Base-by-base conservation (phyloP, 352 stramenopile genomes). In the Pythium rishiriense region DNA sequence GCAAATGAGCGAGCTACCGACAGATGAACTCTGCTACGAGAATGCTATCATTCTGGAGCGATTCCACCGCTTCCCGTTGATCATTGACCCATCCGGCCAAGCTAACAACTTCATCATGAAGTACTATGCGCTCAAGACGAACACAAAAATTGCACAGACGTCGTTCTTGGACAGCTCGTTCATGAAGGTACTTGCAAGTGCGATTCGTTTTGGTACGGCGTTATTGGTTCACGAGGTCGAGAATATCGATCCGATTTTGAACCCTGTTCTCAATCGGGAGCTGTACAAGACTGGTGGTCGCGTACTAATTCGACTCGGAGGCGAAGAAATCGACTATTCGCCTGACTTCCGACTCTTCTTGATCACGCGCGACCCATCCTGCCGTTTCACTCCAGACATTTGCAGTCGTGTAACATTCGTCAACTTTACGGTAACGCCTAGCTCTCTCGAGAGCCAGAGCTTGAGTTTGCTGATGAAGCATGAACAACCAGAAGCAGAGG, bases 251-350 rank as follows among this genome's bases (percentile, higher is more conserved):
- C 98, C 98, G 47, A 97, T 99, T 29, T 68, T 99, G 57, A 99
- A 99, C 75, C 98, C 98, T 28, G 93, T 99, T 31, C 74, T 99
- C 54, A 99, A 99, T 73, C 95, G 96, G 47, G 98, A 99, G 74
- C 85, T 99, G 48, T 98, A 99, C 76, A 95, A 98, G 72, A 99
- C 96, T 37, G 98, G 98, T 54, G 97, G 98, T n/a, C 88, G 98
- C 26, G 97, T 97, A 22, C 76, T 99, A 21, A 98, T 99, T 66
- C 89, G 97, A 35, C 88, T 99, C 54, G 98, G 96, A 39, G 97
- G 94, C 17, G 97, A 99, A 76, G 97, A 99, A 62, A 99, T 99
- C 61, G 98, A 99, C 68, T 99, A 99, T 75, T 99, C 93, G 53
- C 98, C 98, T 0, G 93, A 98, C 56, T 99, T 99, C 75, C 90